A percentile compares a stretch with the other conserved stretches of the same genome.
Evolutionary conservation across 2,329 filamentous ascomycete genomes (phyloP).

Genomic region (Ceratocystis destructans): DNA sequence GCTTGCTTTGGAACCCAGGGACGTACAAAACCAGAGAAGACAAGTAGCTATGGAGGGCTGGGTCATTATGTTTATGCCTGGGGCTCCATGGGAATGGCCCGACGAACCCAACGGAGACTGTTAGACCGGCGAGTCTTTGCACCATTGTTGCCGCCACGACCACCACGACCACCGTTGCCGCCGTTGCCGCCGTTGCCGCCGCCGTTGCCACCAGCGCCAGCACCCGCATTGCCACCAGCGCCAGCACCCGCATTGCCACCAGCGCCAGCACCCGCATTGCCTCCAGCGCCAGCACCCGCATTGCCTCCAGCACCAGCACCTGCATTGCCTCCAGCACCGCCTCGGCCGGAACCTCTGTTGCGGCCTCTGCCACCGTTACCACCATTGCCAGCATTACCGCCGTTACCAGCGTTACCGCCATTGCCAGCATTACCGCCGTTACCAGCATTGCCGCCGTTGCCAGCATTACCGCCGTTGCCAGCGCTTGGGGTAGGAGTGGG

Average conservation of each 20-base stretch:
- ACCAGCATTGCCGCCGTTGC: constrained; percentile 12
- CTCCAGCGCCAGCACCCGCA: not conserved
- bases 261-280: not conserved
- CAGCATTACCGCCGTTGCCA: constrained; percentile 17
- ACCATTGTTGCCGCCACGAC: not conserved
- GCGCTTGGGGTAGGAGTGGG: constrained; percentile 17
- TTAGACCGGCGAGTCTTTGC: constrained; percentile 12
- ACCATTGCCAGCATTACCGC: not conserved
- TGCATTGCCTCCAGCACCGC: not conserved
- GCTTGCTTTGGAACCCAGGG: not conserved
- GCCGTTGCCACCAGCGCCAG: not conserved
- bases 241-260: not conserved
- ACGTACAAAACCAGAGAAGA: not conserved
- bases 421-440: constrained; percentile 11
- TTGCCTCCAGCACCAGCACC: not conserved
- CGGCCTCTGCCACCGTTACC: not conserved
- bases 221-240: not conserved
- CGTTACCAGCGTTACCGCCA: not conserved
- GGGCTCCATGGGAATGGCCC: not conserved
- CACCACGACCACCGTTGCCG: not conserved
- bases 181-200: not conserved
- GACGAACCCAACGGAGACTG: constrained; percentile 17
- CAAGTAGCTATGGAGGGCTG: not conserved
- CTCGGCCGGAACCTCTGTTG: not conserved
- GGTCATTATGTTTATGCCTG: constrained; percentile 8